Percentiles rank a stretch among this genome's conserved stretches.
phyloP scores from a whole-genome alignment of 169 alveolate species.

The Cryptosporidium xiaoi region DNA sequence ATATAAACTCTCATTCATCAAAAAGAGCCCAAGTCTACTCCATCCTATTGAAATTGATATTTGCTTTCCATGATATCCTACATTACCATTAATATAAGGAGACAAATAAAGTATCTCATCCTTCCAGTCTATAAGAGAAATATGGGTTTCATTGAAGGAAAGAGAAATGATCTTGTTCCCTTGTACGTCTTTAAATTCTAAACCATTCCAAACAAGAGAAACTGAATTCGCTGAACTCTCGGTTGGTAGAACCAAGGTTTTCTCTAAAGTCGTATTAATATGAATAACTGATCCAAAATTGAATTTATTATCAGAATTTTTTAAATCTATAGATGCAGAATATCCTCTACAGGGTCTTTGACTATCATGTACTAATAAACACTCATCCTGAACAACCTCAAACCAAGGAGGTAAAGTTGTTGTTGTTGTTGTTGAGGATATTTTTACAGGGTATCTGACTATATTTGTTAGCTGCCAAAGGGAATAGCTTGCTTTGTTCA shows the following conservation, averaged over 20 bases:
- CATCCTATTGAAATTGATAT: conserved; percentile 17
- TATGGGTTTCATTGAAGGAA: conserved; percentile 29
- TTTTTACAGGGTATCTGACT: conserved; percentile 26
- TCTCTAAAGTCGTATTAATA: conserved; percentile 30
- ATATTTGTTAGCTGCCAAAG: conserved; percentile 61
- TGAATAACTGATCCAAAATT: not conserved
- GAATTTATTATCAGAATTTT: not conserved
- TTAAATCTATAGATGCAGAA: not conserved
- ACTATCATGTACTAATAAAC: not conserved
- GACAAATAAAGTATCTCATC: conserved; percentile 17
- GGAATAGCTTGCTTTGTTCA: not conserved
- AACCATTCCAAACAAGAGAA: not conserved
- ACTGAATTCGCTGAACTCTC: too few relatives aligned
- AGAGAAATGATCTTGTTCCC: conserved; percentile 1
- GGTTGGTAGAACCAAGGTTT: not conserved
- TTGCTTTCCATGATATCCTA: conserved; percentile 12
- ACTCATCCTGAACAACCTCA: conserved; percentile 35
- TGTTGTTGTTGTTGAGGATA: conserved; percentile 61
- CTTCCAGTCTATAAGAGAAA: conserved; percentile 28
- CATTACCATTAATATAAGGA: conserved; percentile 8
- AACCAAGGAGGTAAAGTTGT: conserved; percentile 66
- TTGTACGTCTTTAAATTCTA: not conserved
- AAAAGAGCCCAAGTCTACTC: conserved; percentile 51
- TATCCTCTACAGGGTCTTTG: conserved; percentile 42
- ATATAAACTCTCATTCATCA: conserved; percentile 6